Evolutionary conservation across 768 basidiomycete genomes (phyloP).

Genomic region (Podaxis mareebaensis): DNA sequence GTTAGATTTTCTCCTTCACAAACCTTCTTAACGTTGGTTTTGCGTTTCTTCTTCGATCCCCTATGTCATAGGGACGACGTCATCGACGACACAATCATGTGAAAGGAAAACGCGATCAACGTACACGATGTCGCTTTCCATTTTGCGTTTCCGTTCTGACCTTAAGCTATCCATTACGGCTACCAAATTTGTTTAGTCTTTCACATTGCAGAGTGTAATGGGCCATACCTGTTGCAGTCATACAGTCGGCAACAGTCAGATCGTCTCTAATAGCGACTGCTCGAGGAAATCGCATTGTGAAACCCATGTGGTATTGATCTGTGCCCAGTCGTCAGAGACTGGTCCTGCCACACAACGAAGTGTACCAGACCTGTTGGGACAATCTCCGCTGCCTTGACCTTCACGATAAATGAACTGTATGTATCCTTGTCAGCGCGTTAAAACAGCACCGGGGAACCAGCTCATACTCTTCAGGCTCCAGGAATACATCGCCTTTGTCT

Average conservation of each 20-base stretch:
- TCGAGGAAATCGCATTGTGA: conserved; percentile 94
- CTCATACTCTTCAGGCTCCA: conserved; percentile 84
- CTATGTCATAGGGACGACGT: conserved; percentile 22
- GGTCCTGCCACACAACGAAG: not conserved
- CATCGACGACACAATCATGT: not conserved
- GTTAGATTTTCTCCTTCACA: not conserved
- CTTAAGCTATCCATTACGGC: conserved; percentile 62
- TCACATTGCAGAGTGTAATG: not conserved
- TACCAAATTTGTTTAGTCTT: conserved; percentile 24
- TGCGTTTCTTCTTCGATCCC: conserved; percentile 58
- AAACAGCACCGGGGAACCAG: not conserved
- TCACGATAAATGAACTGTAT: conserved; percentile 88
- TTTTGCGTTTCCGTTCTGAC: conserved; percentile 72
- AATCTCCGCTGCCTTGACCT: conserved; percentile 94
- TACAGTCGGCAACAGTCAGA: conserved; percentile 67
- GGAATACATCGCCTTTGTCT: conserved; percentile 89
- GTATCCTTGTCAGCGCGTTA: conserved; percentile 4
- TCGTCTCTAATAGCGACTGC: conserved; percentile 82
- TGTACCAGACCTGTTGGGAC: conserved; percentile 59
- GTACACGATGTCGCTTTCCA: conserved; percentile 61
- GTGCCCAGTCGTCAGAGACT: conserved; percentile 9
- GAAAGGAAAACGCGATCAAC: conserved; percentile 13
- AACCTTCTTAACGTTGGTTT: conserved; percentile 54
- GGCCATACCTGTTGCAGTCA: conserved; percentile 60
- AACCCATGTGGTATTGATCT: conserved; percentile 84